Base-by-base conservation (phyloP, 2,329 filamentous ascomycete genomes). In the Cordyceps fumosorosea region DNA sequence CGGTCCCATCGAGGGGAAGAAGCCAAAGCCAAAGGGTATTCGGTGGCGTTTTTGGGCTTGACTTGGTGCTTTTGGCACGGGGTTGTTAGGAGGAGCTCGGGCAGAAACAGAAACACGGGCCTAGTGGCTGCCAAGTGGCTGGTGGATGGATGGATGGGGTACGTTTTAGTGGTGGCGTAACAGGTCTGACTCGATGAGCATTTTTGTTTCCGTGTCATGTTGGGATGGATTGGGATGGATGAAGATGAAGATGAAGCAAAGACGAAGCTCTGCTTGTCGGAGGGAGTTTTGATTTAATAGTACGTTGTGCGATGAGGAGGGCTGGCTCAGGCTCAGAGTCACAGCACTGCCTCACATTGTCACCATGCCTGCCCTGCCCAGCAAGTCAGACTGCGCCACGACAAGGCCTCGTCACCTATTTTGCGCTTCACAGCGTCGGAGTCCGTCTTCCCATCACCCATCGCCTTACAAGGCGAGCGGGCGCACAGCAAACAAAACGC, bases 11-110 rank as follows among this genome's bases (percentile, higher is more conserved):
- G n/a, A 12, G n/a, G n/a, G 44, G 44, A 22, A 8, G 24, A 56
- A 18, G 8, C 11, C 20, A n/a, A 10, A 45, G 37, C 22, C 42
- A 37, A 50, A 26, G 16, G 14, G 32, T 4, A 12, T 22, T 37
- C 20, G 56, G 56, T 58, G 56, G 56, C 56, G 56, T 48, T 16
- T 22, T 40, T n/a, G 10, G 56, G 56, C 53, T 44, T 42, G 56
- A 44, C 53, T 44, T 42, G 53, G 22, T 55, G 37, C 22, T 44
- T 29, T n/a, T 42, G 52, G 37, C 4, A 24, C 37, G 37, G 22
- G 8, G 37, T 26, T 22, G 14, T 11, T n/a, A n/a, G 16, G 37
- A 16, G 26, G 37, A 16, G 29, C 52, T 55, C 37, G 37, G 52
- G 22, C 16, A 55, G 52, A 55, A 26, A 29, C 29, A 29, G 29